Conservation (phyloP, 2,329 filamentous ascomycete genomes). For the Erysiphe neolycopersici region DNA sequence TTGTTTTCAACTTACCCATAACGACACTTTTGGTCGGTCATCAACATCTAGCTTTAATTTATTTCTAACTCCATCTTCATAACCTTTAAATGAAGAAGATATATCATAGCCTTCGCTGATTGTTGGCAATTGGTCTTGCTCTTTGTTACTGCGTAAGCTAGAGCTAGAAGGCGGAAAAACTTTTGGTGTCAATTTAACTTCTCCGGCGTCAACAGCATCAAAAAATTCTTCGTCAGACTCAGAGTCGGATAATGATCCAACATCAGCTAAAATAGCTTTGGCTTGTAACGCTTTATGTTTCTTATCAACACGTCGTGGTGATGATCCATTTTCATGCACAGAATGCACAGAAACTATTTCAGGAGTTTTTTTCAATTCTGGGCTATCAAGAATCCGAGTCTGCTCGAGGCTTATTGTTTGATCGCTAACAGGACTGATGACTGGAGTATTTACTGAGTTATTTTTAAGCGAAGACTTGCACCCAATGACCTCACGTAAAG, state of each 20-base stretch:
- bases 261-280: slow-evolving; percentile 40
- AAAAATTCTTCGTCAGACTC: slow-evolving; percentile 90
- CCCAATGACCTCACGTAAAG: slow-evolving; percentile 62
- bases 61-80: slow-evolving; percentile 64
- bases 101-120: slow-evolving; percentile 28
- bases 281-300: slow-evolving; percentile 22
- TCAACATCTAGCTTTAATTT: slow-evolving; percentile 75
- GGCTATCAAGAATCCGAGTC: neutral
- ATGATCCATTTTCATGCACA: slow-evolving; percentile 14
- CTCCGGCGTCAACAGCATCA: slow-evolving; percentile 80
- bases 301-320: slow-evolving; percentile 17
- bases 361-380: neutral
- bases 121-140: slow-evolving; percentile 18
- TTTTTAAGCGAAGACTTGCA: slow-evolving; percentile 24
- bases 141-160: slow-evolving; percentile 17
- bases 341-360: slow-evolving; percentile 1
- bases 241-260: slow-evolving; percentile 43
- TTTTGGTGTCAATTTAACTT: slow-evolving; percentile 54
- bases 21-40: slow-evolving; percentile 72
- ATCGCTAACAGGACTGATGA: slow-evolving; percentile 9
- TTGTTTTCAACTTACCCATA: slow-evolving; percentile 48
- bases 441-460: slow-evolving; percentile 8
- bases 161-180: slow-evolving; percentile 23
- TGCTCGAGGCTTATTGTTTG: slow-evolving; percentile 8
- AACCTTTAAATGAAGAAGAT: slow-evolving; percentile 56